phyloP scores from a whole-genome alignment of 768 basidiomycete species.

The Naganishia vishniacii region DNA sequence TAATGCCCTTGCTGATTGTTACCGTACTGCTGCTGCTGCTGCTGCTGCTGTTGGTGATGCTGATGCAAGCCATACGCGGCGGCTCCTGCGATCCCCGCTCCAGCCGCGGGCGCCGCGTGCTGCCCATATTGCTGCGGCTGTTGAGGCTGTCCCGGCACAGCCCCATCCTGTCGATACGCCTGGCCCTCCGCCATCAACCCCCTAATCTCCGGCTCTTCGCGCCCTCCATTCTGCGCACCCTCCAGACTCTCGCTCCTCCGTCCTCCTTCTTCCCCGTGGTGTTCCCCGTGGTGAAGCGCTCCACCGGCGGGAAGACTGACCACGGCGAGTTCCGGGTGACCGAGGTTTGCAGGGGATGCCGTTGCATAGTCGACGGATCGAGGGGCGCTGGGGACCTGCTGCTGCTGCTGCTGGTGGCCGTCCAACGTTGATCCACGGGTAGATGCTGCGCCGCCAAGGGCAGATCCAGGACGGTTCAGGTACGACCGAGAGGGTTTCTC shows the following conservation, averaged over 20 bases:
- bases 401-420: neutral
- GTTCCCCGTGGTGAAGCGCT: slow-evolving; percentile 13
- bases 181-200: slow-evolving; percentile 23
- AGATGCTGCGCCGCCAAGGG: neutral
- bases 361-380: slow-evolving; percentile 19
- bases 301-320: slow-evolving; percentile 24
- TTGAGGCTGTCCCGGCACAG: slow-evolving; percentile 25
- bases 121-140: slow-evolving; percentile 21
- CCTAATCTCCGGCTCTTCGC: neutral
- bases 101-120: slow-evolving; percentile 19
- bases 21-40: slow-evolving; percentile 33
- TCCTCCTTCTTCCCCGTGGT: neutral
- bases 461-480: slow-evolving; percentile 21
- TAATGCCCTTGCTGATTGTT: slow-evolving; percentile 17
- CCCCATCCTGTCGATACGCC: slow-evolving; percentile 25
- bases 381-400: neutral
- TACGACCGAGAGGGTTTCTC: slow-evolving; percentile 28
- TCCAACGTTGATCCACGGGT: slow-evolving; percentile 6
- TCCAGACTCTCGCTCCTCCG: neutral
- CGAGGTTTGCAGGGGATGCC: slow-evolving; percentile 20
- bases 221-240: neutral
- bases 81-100: slow-evolving; percentile 24
- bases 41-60: slow-evolving; percentile 35
- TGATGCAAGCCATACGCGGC: slow-evolving; percentile 36
- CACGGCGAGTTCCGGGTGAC: slow-evolving; percentile 18